Evolutionary conservation across 78 protist species (phyloP).

Genomic region (Isochrysis galbana): DNA sequence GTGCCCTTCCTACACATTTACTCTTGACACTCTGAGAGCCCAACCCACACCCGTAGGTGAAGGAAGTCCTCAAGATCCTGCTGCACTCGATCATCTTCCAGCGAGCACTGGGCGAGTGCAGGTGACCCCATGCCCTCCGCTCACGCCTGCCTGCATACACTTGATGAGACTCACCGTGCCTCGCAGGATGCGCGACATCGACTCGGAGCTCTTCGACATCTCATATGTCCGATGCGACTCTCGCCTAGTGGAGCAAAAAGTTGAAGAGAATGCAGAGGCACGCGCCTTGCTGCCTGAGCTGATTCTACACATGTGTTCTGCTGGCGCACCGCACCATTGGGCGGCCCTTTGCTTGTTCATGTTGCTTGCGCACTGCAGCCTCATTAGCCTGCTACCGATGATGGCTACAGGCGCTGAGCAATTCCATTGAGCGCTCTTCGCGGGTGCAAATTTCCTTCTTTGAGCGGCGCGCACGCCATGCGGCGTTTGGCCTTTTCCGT

Average conservation of each 20-base stretch:
- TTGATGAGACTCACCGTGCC: no score
- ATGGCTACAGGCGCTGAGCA: no score
- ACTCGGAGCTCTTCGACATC: background rate
- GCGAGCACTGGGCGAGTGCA: background rate
- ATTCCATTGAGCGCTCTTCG: background rate
- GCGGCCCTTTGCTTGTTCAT: no score
- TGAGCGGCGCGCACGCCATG: background rate
- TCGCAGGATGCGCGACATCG: background rate
- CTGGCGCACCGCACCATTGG: no score
- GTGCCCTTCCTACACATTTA: no score
- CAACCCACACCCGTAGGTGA: background rate
- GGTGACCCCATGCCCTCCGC: no score
- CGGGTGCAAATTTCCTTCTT: background rate
- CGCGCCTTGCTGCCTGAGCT: no score
- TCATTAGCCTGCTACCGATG: no score
- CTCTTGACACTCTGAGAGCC: no score
- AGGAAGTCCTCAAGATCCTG: background rate
- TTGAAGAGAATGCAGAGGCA: background rate
- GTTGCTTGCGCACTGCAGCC: no score
- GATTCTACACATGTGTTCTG: no score
- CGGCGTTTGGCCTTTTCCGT: background rate
- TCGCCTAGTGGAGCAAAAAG: background rate
- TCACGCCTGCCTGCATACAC: no score
- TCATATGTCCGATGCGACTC: slow-evolving; percentile 1
- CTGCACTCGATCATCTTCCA: slow-evolving; percentile 8